Percentiles rank a stretch among this genome's conserved stretches.
Evolutionary conservation across 169 alveolate genomes (phyloP).

Genomic region (Eimeria falciformis): DNA sequence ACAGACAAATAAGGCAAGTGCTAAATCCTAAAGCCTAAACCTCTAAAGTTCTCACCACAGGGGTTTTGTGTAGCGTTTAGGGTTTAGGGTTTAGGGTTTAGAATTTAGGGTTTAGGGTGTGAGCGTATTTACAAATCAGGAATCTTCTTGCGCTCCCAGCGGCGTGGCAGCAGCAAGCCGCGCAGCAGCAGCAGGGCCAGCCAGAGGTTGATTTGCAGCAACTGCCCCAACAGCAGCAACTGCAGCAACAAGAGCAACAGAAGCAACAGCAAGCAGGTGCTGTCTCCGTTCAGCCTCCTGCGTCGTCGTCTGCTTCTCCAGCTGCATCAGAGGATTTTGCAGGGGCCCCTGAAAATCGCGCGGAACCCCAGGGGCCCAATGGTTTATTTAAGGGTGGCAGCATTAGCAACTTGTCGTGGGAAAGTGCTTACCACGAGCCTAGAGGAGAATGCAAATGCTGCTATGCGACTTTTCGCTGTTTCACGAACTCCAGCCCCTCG

Average conservation of each 20-base stretch:
- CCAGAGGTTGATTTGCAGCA: background rate
- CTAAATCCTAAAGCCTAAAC: constrained; percentile 31
- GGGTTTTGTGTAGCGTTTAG: background rate
- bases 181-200: background rate
- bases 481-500: background rate
- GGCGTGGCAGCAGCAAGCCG: constrained; percentile 10
- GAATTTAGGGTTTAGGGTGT: background rate
- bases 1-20: constrained; percentile 1
- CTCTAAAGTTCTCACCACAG: background rate
- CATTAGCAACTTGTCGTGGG: background rate
- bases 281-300: too few relatives aligned
- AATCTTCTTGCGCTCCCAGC: constrained; percentile 19
- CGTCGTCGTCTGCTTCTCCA: too few relatives aligned
- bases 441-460: background rate
- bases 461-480: background rate
- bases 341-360: too few relatives aligned
- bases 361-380: too few relatives aligned
- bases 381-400: background rate
- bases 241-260: background rate
- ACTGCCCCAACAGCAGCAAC: background rate
- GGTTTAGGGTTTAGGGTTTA: constrained; percentile 11
- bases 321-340: too few relatives aligned
- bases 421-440: background rate
- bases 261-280: too few relatives aligned
- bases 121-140: background rate